Evolutionary conservation across 495 filamentous ascomycete species (phyloP).

Genomic region (Lindgomyces ingoldianus): DNA sequence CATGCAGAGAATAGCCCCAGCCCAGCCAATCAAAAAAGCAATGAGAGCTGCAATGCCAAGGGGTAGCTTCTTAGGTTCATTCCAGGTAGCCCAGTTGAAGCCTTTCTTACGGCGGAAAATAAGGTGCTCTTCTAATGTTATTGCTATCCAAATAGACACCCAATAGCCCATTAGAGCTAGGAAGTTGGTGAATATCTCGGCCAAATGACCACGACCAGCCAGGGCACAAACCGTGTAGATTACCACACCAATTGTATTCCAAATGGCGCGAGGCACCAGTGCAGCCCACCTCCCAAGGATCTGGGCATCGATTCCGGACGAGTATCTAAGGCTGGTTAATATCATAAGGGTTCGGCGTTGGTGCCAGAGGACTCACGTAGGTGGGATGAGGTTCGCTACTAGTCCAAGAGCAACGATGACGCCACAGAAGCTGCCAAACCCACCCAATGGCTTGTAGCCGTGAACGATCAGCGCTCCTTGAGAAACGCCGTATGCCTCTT

Average conservation of each 20-base stretch:
- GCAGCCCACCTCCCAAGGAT: slow-evolving; percentile 53
- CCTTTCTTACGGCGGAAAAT: slow-evolving; percentile 52
- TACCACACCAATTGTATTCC: slow-evolving; percentile 52
- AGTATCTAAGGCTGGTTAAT: slow-evolving; percentile 46
- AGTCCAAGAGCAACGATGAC: slow-evolving; percentile 71
- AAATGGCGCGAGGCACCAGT: slow-evolving; percentile 53
- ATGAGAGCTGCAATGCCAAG: slow-evolving; percentile 45
- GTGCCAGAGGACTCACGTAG: slow-evolving; percentile 50
- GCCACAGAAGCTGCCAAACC: slow-evolving; percentile 72
- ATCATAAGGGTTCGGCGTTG: background rate
- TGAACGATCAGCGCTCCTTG: slow-evolving; percentile 70
- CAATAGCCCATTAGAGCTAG: slow-evolving; percentile 64
- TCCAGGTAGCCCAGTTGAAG: slow-evolving; percentile 49
- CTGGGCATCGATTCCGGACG: slow-evolving; percentile 65
- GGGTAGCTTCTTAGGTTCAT: slow-evolving; percentile 41
- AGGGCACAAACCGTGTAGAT: slow-evolving; percentile 59
- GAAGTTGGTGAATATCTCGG: slow-evolving; percentile 60
- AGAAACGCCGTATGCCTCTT: slow-evolving; percentile 51
- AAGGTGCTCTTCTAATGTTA: slow-evolving; percentile 55
- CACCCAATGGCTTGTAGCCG: slow-evolving; percentile 61
- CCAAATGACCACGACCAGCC: slow-evolving; percentile 55
- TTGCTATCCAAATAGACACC: slow-evolving; percentile 56
- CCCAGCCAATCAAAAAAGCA: slow-evolving; percentile 48
- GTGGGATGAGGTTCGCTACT: slow-evolving; percentile 69
- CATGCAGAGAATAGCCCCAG: slow-evolving; percentile 46